phyloP scores from a whole-genome alignment of 2,329 filamentous ascomycete genomes.

The Epichloe sylvatica region DNA sequence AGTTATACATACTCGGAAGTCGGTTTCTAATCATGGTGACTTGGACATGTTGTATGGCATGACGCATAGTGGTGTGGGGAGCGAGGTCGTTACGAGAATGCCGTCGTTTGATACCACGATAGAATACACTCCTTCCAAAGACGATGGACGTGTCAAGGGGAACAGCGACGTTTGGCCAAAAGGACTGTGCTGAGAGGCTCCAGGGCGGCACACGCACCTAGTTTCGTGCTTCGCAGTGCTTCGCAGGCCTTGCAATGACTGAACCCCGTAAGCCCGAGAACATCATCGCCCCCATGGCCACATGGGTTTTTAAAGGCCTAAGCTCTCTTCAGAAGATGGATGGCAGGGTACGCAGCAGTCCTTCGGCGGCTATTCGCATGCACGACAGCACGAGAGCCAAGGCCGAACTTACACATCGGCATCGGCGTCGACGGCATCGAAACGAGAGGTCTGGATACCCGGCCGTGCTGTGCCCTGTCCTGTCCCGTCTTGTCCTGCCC shows the following conservation, averaged over 20 bases:
- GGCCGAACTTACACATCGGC: neutral
- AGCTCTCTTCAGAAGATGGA: slow-evolving; percentile 2
- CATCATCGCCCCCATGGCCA: slow-evolving; percentile 2
- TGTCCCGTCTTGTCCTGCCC: neutral
- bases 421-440: neutral
- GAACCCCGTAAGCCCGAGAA: neutral
- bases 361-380: slow-evolving; percentile 19
- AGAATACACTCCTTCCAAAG: neutral
- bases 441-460: neutral
- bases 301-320: neutral
- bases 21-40: too few relatives aligned
- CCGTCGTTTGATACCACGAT: too few relatives aligned
- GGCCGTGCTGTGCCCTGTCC: neutral
- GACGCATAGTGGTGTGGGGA: too few relatives aligned
- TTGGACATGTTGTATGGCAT: too few relatives aligned
- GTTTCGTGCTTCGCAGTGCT: neutral
- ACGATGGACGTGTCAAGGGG: too few relatives aligned
- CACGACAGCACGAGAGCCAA: slow-evolving; percentile 13
- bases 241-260: neutral
- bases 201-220: neutral
- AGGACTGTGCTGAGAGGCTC: neutral
- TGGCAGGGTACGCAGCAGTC: slow-evolving; percentile 5
- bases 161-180: too few relatives aligned
- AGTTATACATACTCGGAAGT: too few relatives aligned
- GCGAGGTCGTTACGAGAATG: too few relatives aligned